Base-by-base conservation (phyloP, 208 protist species). In the Jaenimonas drosophilae region DNA sequence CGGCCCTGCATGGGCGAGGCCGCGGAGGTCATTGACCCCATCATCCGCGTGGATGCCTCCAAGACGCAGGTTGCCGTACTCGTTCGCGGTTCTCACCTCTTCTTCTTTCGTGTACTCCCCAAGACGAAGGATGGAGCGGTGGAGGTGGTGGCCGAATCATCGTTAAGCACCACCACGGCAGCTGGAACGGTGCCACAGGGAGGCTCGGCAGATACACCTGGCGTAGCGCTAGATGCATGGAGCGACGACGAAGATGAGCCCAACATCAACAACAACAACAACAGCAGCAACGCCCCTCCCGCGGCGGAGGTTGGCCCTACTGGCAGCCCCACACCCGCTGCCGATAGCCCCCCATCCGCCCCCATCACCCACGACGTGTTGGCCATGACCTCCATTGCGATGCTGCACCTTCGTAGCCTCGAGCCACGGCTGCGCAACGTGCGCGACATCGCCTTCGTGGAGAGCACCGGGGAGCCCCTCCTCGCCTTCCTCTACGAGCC, bases 391-490 rank as follows among this genome's bases (percentile, higher is more conserved):
- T 54, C 59, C 23, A 56, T 85, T 38, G 70, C 68, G 25, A 54
- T 64, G 32, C 56, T 68, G 29, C 24, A 19, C 29, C 62, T 77
- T 26, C 56, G 52, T n/a, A 54, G 58, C 7, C 49, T 88, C 7
- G 73, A 84, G 25, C 26, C 52, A 4, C 34, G 57, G 16, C 60
- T 90, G 47, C 75, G 67, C 32, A 88, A 94, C 54, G 64, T 94
- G 0, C 81, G 86, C 3, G 86, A 94, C 52, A 46, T 94, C 26
- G 73, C 86, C 39, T 94, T 94, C 48, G 82, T 94, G 31, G 73
- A 74, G 16, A 80, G 81, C 26, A 27, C 46, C 4, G 70, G 85
- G 9, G 81, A 94, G 42, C 81, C 81, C 19, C 59, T 88, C 16
- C 9, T 94, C 33, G 81, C 74, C 5, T 55, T 94, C 50, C 53